Evolutionary conservation across 169 alveolate genomes (phyloP).

Genomic region (Perkinsus olseni): DNA sequence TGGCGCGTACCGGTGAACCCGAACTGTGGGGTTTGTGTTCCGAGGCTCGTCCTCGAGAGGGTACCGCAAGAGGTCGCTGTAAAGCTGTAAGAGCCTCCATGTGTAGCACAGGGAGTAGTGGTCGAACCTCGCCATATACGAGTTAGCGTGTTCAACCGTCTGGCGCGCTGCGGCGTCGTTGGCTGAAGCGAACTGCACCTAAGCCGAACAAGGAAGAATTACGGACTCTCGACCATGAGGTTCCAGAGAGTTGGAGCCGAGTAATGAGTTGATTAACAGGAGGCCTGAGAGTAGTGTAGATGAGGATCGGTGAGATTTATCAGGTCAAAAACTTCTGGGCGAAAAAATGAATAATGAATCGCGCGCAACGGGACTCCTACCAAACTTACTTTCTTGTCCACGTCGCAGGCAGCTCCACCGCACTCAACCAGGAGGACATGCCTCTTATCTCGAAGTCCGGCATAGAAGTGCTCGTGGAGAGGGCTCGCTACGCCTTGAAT

Average conservation of each 20-base stretch:
- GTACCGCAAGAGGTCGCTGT: neutral
- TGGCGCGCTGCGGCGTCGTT: neutral
- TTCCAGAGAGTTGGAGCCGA: no score
- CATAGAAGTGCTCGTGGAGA: neutral
- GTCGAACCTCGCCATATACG: neutral
- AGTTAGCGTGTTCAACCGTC: neutral
- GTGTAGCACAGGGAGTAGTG: neutral
- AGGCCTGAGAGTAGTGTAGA: no score
- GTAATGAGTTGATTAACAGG: no score
- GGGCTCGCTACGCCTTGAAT: neutral
- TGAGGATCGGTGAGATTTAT: no score
- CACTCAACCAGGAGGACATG: neutral
- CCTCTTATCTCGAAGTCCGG: neutral
- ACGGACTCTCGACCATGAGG: no score
- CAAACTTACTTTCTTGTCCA: neutral
- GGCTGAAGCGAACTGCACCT: neutral
- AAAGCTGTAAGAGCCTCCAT: neutral
- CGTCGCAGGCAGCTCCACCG: neutral
- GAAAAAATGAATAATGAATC: no score
- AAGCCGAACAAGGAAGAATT: no score
- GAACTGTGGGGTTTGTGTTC: neutral
- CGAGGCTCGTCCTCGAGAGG: neutral
- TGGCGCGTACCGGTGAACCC: neutral
- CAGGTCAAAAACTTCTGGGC: no score
- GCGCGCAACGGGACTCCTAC: no score